Evolutionary conservation across 129 eudicot genomes (phyloP).

Genomic region (Arctium minus): DNA sequence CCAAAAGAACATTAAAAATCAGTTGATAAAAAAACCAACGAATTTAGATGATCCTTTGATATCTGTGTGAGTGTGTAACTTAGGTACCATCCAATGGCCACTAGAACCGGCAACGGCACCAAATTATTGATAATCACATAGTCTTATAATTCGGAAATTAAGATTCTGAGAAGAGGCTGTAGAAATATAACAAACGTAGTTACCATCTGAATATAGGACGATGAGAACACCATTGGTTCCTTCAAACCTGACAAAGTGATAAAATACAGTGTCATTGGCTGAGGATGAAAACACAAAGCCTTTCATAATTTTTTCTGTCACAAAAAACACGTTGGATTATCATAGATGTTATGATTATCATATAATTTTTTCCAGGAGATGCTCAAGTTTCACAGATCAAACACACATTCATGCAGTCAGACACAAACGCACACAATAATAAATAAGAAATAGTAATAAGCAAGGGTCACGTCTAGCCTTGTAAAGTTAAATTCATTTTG

Average conservation of each 20-base stretch:
- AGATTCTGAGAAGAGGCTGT: slow-evolving; percentile 6
- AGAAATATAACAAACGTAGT: slow-evolving; percentile 2
- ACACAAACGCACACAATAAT: background rate
- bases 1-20: background rate
- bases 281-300: slow-evolving; percentile 8
- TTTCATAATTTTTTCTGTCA: slow-evolving; percentile 2
- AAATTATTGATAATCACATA: background rate
- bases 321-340: background rate
- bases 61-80: background rate
- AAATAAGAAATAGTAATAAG: background rate
- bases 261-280: slow-evolving; percentile 6
- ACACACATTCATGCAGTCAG: background rate
- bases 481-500: background rate
- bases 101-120: slow-evolving; percentile 4
- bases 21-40: background rate
- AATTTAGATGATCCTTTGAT: background rate
- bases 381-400: background rate
- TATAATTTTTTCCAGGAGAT: background rate
- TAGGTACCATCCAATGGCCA: background rate
- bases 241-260: slow-evolving; percentile 28
- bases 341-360: background rate
- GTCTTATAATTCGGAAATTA: background rate
- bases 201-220: slow-evolving; percentile 30
- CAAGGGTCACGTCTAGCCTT: background rate
- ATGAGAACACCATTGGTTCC: slow-evolving; percentile 31